Evolutionary conservation across 495 filamentous ascomycete species (phyloP).

Genomic region (Trichoderma asperelloides): DNA sequence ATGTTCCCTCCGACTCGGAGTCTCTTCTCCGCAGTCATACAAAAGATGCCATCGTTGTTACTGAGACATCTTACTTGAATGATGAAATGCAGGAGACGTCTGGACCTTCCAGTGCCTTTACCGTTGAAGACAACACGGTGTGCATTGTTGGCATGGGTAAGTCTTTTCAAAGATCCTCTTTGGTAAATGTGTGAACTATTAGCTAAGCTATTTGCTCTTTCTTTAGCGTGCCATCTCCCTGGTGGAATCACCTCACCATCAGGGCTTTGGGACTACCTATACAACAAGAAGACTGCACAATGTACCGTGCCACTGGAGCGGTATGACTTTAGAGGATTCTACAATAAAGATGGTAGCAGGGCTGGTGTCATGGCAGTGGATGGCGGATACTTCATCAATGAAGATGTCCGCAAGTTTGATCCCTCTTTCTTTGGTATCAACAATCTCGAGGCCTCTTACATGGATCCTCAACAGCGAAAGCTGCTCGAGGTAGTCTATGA

Average conservation of each 20-base stretch:
- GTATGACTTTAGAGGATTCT: slow-evolving; percentile 40
- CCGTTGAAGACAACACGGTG: background rate
- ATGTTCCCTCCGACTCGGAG: background rate
- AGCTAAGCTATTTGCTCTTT: background rate
- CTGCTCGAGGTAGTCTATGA: slow-evolving; percentile 48
- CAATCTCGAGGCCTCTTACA: slow-evolving; percentile 37
- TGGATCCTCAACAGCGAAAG: slow-evolving; percentile 51
- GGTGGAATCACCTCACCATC: slow-evolving; percentile 10
- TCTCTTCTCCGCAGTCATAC: background rate
- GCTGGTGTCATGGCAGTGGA: slow-evolving; percentile 11
- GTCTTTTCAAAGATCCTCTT: background rate
- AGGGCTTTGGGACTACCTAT: slow-evolving; percentile 6
- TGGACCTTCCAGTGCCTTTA: background rate
- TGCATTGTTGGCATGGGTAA: slow-evolving; percentile 6
- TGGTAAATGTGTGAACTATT: background rate
- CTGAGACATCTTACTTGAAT: background rate
- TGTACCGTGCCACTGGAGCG: slow-evolving; percentile 49
- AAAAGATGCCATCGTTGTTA: background rate
- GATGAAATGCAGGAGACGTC: slow-evolving; percentile 1
- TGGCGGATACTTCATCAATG: slow-evolving; percentile 34
- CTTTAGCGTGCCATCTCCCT: slow-evolving; percentile 7
- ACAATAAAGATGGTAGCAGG: slow-evolving; percentile 12
- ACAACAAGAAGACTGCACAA: slow-evolving; percentile 5
- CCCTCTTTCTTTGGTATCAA: slow-evolving; percentile 44
- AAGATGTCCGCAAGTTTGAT: slow-evolving; percentile 56